Evolutionary conservation across 75 land plant genomes (phyloP).

Genomic region (Selaginella tamariscina): DNA sequence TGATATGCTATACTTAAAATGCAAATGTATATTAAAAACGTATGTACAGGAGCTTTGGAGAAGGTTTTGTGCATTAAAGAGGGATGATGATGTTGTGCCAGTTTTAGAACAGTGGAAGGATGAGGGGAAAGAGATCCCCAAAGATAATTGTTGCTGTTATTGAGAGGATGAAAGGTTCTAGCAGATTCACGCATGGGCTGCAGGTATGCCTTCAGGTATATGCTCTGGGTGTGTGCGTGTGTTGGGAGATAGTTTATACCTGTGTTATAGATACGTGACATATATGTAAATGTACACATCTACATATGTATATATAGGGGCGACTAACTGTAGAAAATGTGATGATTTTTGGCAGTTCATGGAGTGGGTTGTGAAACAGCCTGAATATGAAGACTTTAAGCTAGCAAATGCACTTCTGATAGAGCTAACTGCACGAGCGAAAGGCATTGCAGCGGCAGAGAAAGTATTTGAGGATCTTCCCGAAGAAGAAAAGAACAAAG

Average conservation of each 20-base stretch:
- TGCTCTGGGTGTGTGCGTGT: not conserved
- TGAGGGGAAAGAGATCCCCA: not conserved
- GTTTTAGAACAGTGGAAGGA: not conserved
- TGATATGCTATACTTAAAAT: too few species aligned
- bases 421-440: not conserved
- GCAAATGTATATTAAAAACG: too few species aligned
- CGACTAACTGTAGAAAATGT: too few species aligned
- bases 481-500: not conserved
- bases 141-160: not conserved
- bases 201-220: not conserved
- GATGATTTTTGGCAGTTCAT: not conserved
- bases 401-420: not conserved
- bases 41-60: not conserved
- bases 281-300: too few species aligned
- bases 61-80: not conserved
- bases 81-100: not conserved
- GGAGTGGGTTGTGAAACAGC: not conserved
- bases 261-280: too few species aligned
- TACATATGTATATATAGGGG: too few species aligned
- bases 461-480: not conserved
- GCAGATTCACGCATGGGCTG: not conserved
- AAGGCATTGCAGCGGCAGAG: not conserved
- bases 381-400: not conserved
- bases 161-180: not conserved
- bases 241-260: not conserved